Evolutionary conservation across 23 red algal species (phyloP).

Genomic region (Gracilaria gracilis): DNA sequence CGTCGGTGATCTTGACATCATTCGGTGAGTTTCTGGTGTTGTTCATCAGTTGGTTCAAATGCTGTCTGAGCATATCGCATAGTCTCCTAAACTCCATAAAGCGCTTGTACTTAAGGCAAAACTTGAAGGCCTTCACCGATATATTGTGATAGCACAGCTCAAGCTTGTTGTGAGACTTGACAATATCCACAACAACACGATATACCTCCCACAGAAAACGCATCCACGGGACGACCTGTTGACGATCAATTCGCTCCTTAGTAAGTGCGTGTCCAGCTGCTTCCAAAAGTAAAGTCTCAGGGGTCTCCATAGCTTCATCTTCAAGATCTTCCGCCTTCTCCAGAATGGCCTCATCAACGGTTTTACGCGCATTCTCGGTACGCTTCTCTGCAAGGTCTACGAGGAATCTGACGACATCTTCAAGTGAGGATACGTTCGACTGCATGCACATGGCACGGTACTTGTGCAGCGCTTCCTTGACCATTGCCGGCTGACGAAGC

Average conservation of each 20-base stretch:
- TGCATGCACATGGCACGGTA: constrained; percentile 95
- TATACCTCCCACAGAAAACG: constrained; percentile 98
- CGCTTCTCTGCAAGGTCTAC: constrained; percentile 65
- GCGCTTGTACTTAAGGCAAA: constrained; percentile 87
- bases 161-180: constrained; percentile 88
- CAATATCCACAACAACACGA: constrained; percentile 92
- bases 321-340: constrained; percentile 81
- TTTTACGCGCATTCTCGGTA: constrained; percentile 70
- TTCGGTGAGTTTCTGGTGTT: constrained; percentile 72
- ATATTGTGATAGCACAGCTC: constrained; percentile 96
- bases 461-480: constrained; percentile 98
- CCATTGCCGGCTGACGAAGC: constrained; percentile 76
- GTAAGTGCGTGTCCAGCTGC: constrained; percentile 87
- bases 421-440: constrained; percentile 85
- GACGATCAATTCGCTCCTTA: constrained; percentile 89
- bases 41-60: constrained; percentile 89
- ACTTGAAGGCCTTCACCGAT: constrained; percentile 86
- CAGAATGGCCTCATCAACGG: constrained; percentile 64
- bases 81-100: constrained; percentile 95
- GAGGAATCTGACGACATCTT: constrained; percentile 84
- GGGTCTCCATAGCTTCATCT: constrained; percentile 86
- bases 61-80: constrained; percentile 98
- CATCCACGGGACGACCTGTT: constrained; percentile 98
- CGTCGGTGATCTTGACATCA: constrained; percentile 91
- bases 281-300: constrained; percentile 89